Evolutionary conservation across 371 early-diverging fungal genomes (phyloP).

Genomic region (Lichtheimia hyalospora): DNA sequence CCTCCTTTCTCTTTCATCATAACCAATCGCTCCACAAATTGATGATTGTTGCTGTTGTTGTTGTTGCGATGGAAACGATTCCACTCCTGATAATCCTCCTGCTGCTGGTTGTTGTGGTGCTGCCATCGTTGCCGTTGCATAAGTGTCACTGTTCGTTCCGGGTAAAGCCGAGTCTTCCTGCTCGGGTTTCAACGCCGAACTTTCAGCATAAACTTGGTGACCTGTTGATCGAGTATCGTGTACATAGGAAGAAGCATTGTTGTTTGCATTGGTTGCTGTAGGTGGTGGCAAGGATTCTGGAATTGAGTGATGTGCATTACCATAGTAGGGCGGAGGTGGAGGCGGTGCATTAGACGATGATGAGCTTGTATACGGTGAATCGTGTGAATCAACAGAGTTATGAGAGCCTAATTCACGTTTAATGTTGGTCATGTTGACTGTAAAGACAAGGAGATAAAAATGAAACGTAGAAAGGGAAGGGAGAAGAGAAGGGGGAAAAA

Average conservation of each 20-base stretch:
- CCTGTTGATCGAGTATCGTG: too few species aligned
- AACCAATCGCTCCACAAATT: slow-evolving; percentile 16
- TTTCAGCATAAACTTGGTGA: too few species aligned
- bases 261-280: too few species aligned
- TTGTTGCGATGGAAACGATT: background rate
- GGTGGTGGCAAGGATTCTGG: too few species aligned
- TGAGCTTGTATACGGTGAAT: background rate
- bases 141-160: slow-evolving; percentile 2
- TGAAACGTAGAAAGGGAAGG: background rate
- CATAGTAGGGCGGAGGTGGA: too few species aligned
- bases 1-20: slow-evolving; percentile 27
- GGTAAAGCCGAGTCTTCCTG: too few species aligned
- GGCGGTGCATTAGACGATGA: too few species aligned
- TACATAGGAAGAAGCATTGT: too few species aligned
- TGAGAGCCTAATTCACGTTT: background rate
- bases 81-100: slow-evolving; percentile 4
- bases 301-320: too few species aligned
- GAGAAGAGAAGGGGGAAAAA: background rate
- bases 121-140: background rate
- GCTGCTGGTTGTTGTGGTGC: slow-evolving; percentile 2
- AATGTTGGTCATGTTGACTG: slow-evolving; percentile 1
- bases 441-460: background rate
- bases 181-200: too few species aligned
- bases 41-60: background rate
- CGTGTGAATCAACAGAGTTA: background rate